phyloP scores from a whole-genome alignment of 2,329 filamentous ascomycete species.

The Phaeosphaeria sp. region DNA sequence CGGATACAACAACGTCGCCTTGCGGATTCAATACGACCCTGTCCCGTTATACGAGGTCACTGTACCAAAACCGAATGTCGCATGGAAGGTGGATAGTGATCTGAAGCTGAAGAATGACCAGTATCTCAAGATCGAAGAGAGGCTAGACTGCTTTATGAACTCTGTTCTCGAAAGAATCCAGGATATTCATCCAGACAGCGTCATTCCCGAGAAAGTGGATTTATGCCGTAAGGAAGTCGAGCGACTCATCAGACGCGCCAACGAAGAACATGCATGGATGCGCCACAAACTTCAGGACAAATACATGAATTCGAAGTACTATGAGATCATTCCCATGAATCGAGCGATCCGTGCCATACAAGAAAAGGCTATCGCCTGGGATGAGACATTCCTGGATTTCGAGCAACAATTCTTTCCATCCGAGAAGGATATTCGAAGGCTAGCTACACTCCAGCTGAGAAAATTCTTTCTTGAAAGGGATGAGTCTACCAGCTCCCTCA shows the following conservation, averaged over 20 bases:
- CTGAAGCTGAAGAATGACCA: slow-evolving; percentile 91
- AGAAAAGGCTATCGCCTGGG: slow-evolving; percentile 93
- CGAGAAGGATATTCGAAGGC: slow-evolving; percentile 91
- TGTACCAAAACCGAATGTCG: slow-evolving; percentile 86
- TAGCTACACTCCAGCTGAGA: slow-evolving; percentile 90
- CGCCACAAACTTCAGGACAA: slow-evolving; percentile 82
- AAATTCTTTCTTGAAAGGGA: slow-evolving; percentile 91
- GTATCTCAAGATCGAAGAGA: slow-evolving; percentile 79
- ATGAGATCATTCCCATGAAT: slow-evolving; percentile 95
- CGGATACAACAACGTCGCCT: slow-evolving; percentile 80
- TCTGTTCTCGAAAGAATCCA: slow-evolving; percentile 85
- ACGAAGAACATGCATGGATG: slow-evolving; percentile 80
- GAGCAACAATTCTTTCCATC: slow-evolving; percentile 91
- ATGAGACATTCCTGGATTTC: slow-evolving; percentile 86
- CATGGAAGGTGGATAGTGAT: slow-evolving; percentile 98
- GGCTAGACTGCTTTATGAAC: slow-evolving; percentile 83
- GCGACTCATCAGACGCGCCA: slow-evolving; percentile 74
- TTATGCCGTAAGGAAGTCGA: slow-evolving; percentile 84
- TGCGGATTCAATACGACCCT: slow-evolving; percentile 90
- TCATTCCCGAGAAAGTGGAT: slow-evolving; percentile 85
- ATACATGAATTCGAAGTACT: slow-evolving; percentile 94
- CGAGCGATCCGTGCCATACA: slow-evolving; percentile 87
- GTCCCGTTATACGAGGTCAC: slow-evolving; percentile 94
- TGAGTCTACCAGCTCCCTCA: slow-evolving; percentile 78
- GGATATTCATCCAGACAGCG: slow-evolving; percentile 89